These are phyloP conservation scores for Mycena epipterygia DNA, from an alignment of 768 basidiomycete species.

Conservation along the genomic window DNA sequence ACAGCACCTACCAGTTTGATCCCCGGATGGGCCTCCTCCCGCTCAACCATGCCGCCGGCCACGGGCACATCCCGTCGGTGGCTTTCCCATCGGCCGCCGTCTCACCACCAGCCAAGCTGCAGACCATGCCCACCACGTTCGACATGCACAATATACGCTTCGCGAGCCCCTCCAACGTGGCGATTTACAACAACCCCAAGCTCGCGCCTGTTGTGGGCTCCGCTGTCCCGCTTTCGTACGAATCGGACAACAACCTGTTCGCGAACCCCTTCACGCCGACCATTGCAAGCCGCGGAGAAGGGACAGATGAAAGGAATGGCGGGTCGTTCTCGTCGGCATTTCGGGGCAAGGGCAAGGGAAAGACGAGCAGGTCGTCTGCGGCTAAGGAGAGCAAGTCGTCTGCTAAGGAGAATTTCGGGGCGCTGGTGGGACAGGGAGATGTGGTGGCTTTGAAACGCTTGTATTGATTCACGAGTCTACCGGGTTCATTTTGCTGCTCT, in stretches of 20 bases:
- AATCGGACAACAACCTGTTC: conserved; percentile 27
- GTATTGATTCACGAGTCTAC: background rate
- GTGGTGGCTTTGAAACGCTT: background rate
- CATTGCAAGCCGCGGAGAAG: background rate
- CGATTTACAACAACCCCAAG: conserved; percentile 33
- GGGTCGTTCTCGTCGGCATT: conserved; percentile 2
- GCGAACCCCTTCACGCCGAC: conserved; percentile 26
- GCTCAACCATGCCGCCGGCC: background rate
- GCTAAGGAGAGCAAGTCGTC: background rate
- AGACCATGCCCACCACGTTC: conserved; percentile 11
- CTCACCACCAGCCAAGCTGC: background rate
- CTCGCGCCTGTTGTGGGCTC: conserved; percentile 32
- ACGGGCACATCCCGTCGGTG: background rate
- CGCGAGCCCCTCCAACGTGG: conserved; percentile 32
- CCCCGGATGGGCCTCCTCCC: conserved; percentile 4
- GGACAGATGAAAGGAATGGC: background rate
- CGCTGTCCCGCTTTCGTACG: conserved; percentile 33
- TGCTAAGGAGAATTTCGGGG: conserved; percentile 21
- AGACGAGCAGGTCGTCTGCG: background rate
- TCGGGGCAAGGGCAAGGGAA: conserved; percentile 1
- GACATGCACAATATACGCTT: conserved; percentile 38
- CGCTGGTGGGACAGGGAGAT: background rate
- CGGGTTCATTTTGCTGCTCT: background rate
- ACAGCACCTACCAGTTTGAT: background rate
- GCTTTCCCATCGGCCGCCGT: conserved; percentile 12